Conservation (phyloP, 257 asterid species). For the Scutellaria galericulata region DNA sequence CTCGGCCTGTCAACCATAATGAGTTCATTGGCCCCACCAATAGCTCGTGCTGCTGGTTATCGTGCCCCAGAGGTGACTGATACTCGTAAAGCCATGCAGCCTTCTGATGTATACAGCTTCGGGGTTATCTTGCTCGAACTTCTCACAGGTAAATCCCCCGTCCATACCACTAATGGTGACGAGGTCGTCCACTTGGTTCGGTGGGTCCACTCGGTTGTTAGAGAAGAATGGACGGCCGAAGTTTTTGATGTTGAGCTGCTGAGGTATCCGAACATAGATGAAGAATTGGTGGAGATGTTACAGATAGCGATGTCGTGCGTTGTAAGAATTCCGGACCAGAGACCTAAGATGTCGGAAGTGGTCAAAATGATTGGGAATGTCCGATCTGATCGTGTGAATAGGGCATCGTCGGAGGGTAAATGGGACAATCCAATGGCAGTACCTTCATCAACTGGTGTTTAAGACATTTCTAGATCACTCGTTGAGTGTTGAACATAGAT, state of each 20-base stretch:
- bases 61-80: conserved; percentile 89
- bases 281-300: conserved; percentile 77
- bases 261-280: conserved; percentile 77
- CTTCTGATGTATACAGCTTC: conserved; percentile 85
- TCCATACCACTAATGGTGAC: conserved; percentile 70
- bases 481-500: not conserved
- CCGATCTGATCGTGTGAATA: conserved; percentile 36
- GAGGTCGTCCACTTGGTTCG: conserved; percentile 74
- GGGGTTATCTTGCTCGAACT: conserved; percentile 85
- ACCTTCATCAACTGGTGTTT: conserved; percentile 33
- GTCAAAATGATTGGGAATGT: conserved; percentile 67
- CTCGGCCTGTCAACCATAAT: conserved; percentile 73
- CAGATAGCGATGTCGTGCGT: conserved; percentile 85
- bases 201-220: conserved; percentile 90
- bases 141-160: conserved; percentile 79
- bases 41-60: conserved; percentile 86
- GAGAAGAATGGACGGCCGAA: conserved; percentile 95
- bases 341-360: conserved; percentile 84
- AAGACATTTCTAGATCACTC: not conserved
- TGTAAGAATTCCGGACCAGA: conserved; percentile 64
- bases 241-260: conserved; percentile 80
- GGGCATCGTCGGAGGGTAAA: conserved; percentile 36
- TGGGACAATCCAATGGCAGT: conserved; percentile 37
- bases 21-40: conserved; percentile 70
- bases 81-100: conserved; percentile 70